Base-by-base conservation (phyloP, 345 rosid species). In the Eucalyptus sideroxylon region DNA sequence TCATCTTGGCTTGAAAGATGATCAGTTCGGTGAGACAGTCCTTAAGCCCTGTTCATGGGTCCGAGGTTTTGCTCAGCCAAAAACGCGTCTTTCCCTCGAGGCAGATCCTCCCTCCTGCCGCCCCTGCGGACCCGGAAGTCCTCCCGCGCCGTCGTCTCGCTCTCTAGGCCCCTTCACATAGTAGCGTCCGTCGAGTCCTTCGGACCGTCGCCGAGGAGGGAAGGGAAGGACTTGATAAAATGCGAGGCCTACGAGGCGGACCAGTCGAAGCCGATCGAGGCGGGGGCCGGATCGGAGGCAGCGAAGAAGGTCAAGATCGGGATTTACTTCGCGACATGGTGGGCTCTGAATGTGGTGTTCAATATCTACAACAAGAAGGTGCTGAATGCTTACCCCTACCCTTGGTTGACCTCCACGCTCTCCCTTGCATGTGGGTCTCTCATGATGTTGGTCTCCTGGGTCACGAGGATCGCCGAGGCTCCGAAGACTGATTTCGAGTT, bases 331-430 rank as follows among this genome's bases (percentile, higher is more conserved):
- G 99, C 99, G 19, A 95, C 96, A 16, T 98, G 99, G 99, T 98
- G 99, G 99, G 97, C 98, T 53, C 91, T 98, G 93, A 98, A 98
- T 88, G 99, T 97, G 69, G 98, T 98, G 47, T 98, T 98, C 92
- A 97, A 98, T 88, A 98, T 98, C 27, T 98, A 98, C 90, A 98
- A 98, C 94, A 98, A 98, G 96, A 98, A 98, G 94, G 99, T 96
- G 16, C 91, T 98, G 95, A 98, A 98, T 94, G 99, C 97, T 31
- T 98, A 92, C 65, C 99, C 99, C 62, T 98, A 95, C 69, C 99
- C 99, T 13, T 98, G 99, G 99, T 94, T 98, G 90, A 98, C 99
- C 34, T 98, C 99, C 3, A 97, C 99, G 16, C 94, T 98, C 55
- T 98, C 99, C 6, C 96, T 98, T 53, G 99, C 99, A 3, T 93